Conservation (phyloP, 441 rosid species). For the Euphorbia corollata region DNA sequence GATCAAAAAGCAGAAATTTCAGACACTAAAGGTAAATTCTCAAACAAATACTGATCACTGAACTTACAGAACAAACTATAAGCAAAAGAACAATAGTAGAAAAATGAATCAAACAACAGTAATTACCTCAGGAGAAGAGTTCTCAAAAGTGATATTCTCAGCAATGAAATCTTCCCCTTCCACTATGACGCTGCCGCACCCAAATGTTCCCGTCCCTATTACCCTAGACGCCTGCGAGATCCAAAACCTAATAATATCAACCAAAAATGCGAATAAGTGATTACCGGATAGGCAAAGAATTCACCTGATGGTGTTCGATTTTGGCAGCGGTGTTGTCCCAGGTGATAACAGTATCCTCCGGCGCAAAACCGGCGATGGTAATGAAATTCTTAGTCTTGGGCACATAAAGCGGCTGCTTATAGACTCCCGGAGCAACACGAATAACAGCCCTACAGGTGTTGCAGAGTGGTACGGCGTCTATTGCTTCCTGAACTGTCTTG, state of each 20-base stretch:
- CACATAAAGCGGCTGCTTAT: conserved; percentile 70
- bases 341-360: conserved; percentile 62
- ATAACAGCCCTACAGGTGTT: conserved; percentile 64
- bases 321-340: conserved; percentile 80
- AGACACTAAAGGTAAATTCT: too few species aligned
- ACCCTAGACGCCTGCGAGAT: conserved; percentile 50
- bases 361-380: conserved; percentile 67
- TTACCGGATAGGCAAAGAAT: neutral
- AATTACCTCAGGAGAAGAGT: conserved; percentile 75
- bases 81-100: neutral
- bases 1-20: too few species aligned
- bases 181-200: conserved; percentile 81
- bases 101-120: neutral
- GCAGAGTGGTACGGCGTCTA: conserved; percentile 66
- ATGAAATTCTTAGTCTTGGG: conserved; percentile 89
- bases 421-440: conserved; percentile 73
- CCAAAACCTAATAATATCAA: conserved; percentile 2
- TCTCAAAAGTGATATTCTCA: conserved; percentile 92
- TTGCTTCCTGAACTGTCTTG: conserved; percentile 74
- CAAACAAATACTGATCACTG: neutral
- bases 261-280: neutral
- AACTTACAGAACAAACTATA: neutral
- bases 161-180: conserved; percentile 97
- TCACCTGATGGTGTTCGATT: conserved; percentile 84
- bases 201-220: conserved; percentile 92